Base-by-base conservation (phyloP, 108 stramenopile species). In the Nitzschia palea region DNA sequence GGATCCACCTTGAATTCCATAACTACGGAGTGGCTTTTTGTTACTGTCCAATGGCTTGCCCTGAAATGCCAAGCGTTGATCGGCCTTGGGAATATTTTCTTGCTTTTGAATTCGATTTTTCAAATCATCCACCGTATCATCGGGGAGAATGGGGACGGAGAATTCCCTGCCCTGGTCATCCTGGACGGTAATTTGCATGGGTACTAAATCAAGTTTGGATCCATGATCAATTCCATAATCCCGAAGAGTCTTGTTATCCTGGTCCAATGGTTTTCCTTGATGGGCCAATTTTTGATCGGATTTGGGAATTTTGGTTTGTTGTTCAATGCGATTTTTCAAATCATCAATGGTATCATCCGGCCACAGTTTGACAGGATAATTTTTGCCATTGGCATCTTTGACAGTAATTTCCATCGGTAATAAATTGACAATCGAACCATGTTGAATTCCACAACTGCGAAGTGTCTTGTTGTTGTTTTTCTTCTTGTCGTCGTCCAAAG, bases 371-470 rank as follows among this genome's bases (percentile, higher is more conserved):
- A 74, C 29, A 4, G 40, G 52, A 8, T 56, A 1, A 28, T 18
- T 33, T 23, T 42, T 32, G 6, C 68, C 68, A 50, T 63, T 42
- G 17, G 47, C 44, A 43, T 40, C 32, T 28, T 44, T 40, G n/a
- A 67, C 73, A n/a, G 34, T 42, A 44, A 74, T 74, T 34, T 74
- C 23, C 73, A 67, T 74, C 12, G 65, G 65, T 10, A 52, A 47
- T 27, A 74, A 47, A 23, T 53, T 2, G 33, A 74, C 22, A 0
- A 50, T 51, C 43, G 59, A 56, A 3, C 47, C 12, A 50, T 74
- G 56, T 50, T 67, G 36, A 37, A 74, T 60, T 0, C 43, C 43
- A 32, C 32, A 32, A 3, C 40, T n/a, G 14, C 20, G 14, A 14
- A 74, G 52, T 20, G 73, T 67, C 17, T 53, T 64, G 6, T 27